Conservation (phyloP, 139 green algal genomes). For the Chlorella sp. region DNA sequence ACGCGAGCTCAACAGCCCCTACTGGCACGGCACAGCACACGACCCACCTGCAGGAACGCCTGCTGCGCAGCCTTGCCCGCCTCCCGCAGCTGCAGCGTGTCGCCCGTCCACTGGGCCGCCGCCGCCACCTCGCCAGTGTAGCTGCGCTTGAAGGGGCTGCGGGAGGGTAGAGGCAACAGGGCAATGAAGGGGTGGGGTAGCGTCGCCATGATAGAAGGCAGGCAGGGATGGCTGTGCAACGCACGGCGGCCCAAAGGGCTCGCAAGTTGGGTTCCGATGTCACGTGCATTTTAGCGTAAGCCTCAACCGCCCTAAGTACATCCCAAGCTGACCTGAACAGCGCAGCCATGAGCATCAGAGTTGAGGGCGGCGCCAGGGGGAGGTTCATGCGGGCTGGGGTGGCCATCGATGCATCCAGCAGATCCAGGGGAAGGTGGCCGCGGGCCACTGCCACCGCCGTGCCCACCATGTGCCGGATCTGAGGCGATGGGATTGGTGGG, state of each 20-base stretch:
- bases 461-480: slow-evolving; percentile 82
- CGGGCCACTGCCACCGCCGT: slow-evolving; percentile 68
- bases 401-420: slow-evolving; percentile 69
- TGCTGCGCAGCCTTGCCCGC: slow-evolving; percentile 36
- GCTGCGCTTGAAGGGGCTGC: slow-evolving; percentile 18
- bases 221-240: no score
- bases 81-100: slow-evolving; percentile 46
- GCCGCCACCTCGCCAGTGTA: slow-evolving; percentile 11
- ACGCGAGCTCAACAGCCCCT: no score
- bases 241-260: no score
- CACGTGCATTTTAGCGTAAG: no score
- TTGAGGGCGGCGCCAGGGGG: slow-evolving; percentile 77
- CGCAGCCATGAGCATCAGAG: slow-evolving; percentile 71
- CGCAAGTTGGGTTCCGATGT: no score
- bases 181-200: not conserved
- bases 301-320: no score
- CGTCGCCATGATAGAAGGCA: no score
- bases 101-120: slow-evolving; percentile 25
- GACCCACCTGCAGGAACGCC: slow-evolving; percentile 27
- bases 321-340: slow-evolving; percentile 40
- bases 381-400: slow-evolving; percentile 65
- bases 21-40: no score
- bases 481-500: no score
- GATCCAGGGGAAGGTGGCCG: slow-evolving; percentile 61
- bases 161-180: not conserved